Base-by-base conservation (phyloP, 1,139 yeast genomes). In the Suhomyces bribrorum region DNA sequence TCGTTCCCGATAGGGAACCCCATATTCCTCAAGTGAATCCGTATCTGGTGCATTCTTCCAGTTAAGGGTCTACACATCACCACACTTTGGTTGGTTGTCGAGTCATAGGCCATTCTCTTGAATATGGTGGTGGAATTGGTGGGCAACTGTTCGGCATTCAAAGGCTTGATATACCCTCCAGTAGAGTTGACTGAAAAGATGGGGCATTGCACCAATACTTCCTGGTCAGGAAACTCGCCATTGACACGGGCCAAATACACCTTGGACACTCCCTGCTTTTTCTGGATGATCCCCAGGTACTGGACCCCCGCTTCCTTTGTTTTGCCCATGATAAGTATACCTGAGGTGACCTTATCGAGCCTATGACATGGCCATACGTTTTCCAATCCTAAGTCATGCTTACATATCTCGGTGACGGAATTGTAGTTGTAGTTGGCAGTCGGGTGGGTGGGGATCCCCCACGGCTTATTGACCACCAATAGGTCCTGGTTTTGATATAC, bases 391-490 rank as follows among this genome's bases (percentile, higher is more conserved):
- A 59, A 45, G 34, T 77, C 77, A 14, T 56, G 49, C 44, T 75
- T 73, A 37, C 83, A 47, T 0, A 83, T 66, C 54, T 83, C 87
- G 0, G 83, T 76, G 15, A 85, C 54, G 0, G 87, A 70, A 51
- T 86, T 84, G 49, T 70, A 73, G 44, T 64, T 63, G 53, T 78
- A 86, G 38, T 74, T 74, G 4, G 88, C 87, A 0, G 86, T 78
- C 0, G 95, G 95, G 58, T 86, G 95, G 1, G 86, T 81, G 0
- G 95, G 94, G 1, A 86, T 65, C 0, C 95, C 95, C 7, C 78
- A 65, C 0, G 95, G 95, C 52, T 86, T 86, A 55, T 83, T 72
- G 2, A 86, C 69, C 14, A 86, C 87, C 3, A 86, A 43, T 2
- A 79, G 37, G 4, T 74, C 66, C 2, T 66, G 69, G 50, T 74